phyloP scores from a whole-genome alignment of 495 filamentous ascomycete species.

The Penicillium robsamsonii region DNA sequence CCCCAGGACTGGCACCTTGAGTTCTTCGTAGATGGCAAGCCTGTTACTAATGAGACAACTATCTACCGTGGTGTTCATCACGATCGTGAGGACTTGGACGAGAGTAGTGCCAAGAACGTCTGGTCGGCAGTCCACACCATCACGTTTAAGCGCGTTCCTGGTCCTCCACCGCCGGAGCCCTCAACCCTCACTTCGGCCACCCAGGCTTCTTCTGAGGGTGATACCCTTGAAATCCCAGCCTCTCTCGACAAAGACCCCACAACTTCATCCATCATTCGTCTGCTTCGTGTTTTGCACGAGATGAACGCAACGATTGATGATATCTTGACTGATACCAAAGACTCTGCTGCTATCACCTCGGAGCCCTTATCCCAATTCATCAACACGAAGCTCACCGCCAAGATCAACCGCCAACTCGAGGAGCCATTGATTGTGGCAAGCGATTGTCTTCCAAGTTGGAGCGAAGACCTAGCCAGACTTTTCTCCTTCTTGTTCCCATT shows the following conservation, averaged over 20 bases:
- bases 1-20: constrained; percentile 99
- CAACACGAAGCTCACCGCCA: constrained; percentile 98
- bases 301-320: constrained; percentile 95
- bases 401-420: constrained; percentile 94
- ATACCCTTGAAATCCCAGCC: constrained; percentile 60
- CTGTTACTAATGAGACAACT: constrained; percentile 86
- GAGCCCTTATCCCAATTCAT: constrained; percentile 95
- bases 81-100: constrained; percentile 61
- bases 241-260: constrained; percentile 83
- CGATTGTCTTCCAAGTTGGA: constrained; percentile 94
- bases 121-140: constrained; percentile 91
- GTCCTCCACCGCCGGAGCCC: constrained; percentile 82
- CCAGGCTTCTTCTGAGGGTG: constrained; percentile 45
- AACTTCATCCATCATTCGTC: constrained; percentile 81
- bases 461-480: constrained; percentile 90
- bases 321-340: constrained; percentile 85
- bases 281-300: constrained; percentile 89
- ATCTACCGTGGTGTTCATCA: constrained; percentile 93
- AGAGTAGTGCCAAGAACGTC: constrained; percentile 68
- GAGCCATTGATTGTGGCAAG: constrained; percentile 98
- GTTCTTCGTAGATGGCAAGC: constrained; percentile 83
- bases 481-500: constrained; percentile 99
- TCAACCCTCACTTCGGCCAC: constrained; percentile 57
- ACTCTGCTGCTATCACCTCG: constrained; percentile 63
- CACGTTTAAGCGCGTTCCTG: constrained; percentile 82